Evolutionary conservation across 2,329 filamentous ascomycete species (phyloP).

Genomic region (Fusarium decemcellulare): DNA sequence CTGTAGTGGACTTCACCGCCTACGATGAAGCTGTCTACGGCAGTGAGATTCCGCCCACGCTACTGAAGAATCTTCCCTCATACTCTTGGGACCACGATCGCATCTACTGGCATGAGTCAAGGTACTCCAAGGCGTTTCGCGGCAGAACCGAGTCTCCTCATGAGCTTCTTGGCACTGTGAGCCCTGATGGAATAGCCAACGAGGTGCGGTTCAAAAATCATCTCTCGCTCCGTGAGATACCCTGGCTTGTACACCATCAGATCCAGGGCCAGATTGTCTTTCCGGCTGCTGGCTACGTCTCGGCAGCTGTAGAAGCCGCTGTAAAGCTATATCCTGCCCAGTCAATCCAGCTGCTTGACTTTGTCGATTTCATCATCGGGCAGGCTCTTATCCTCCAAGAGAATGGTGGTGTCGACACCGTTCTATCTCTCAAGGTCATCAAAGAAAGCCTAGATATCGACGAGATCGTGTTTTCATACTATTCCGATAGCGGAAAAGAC

Average conservation of each 20-base stretch:
- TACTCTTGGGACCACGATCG: slow-evolving; percentile 21
- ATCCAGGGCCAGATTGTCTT: slow-evolving; percentile 54
- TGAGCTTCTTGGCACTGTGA: not conserved
- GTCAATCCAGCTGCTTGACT: slow-evolving; percentile 3
- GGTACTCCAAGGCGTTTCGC: not conserved
- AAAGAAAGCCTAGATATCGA: too few species aligned
- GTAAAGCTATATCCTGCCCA: slow-evolving; percentile 14
- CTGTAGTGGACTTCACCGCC: not conserved
- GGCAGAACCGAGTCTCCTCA: not conserved
- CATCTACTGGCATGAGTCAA: slow-evolving; percentile 14
- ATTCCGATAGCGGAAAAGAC: too few species aligned
- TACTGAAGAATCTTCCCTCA: slow-evolving; percentile 39
- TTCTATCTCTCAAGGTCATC: too few species aligned
- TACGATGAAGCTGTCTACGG: slow-evolving; percentile 5
- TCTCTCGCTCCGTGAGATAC: slow-evolving; percentile 43
- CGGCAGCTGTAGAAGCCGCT: slow-evolving; percentile 53
- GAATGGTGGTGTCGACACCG: too few species aligned
- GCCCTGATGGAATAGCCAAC: slow-evolving; percentile 3
- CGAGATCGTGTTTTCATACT: too few species aligned
- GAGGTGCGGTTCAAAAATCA: slow-evolving; percentile 39
- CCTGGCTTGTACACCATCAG: slow-evolving; percentile 58
- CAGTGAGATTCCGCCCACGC: slow-evolving; percentile 23
- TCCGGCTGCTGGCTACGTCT: slow-evolving; percentile 55
- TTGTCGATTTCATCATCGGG: slow-evolving; percentile 28
- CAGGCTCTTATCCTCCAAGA: slow-evolving; percentile 23